These are phyloP conservation scores for Orbilia ellipsospora DNA, from an alignment of 2,329 filamentous ascomycete genomes.

Conservation along the genomic window DNA sequence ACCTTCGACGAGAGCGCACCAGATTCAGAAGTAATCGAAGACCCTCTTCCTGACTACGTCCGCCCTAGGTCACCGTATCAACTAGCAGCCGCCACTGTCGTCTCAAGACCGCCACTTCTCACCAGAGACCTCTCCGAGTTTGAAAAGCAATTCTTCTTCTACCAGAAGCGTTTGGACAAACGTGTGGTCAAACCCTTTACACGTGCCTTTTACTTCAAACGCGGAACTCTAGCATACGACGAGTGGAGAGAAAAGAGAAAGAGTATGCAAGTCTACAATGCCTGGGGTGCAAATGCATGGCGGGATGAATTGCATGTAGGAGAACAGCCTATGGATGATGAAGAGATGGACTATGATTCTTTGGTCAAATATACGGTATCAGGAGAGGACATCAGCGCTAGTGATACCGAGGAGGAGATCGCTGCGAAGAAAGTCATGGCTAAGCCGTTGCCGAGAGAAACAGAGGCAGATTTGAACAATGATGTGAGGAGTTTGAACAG, in stretches of 20 bases:
- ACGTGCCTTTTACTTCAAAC: constrained; percentile 93
- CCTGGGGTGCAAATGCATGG: constrained; percentile 72
- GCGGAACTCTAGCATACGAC: constrained; percentile 81
- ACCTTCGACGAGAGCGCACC: constrained; percentile 1
- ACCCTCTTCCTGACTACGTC: constrained; percentile 26
- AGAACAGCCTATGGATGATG: constrained; percentile 73
- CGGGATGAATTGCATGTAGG: constrained; percentile 89
- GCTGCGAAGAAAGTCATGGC: constrained; percentile 74
- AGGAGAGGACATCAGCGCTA: constrained; percentile 61
- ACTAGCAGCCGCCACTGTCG: constrained; percentile 76
- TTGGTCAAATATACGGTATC: constrained; percentile 64
- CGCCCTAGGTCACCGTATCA: constrained; percentile 62
- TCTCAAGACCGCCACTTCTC: constrained; percentile 87
- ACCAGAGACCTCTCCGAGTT: constrained; percentile 86
- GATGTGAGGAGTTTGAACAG: constrained; percentile 83
- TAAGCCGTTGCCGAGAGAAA: constrained; percentile 75
- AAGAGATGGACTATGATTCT: constrained; percentile 71
- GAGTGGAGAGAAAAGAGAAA: constrained; percentile 77
- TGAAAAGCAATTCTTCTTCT: constrained; percentile 93
- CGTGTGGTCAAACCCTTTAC: constrained; percentile 87
- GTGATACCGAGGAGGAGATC: constrained; percentile 60
- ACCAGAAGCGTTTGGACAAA: constrained; percentile 96
- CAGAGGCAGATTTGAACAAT: constrained; percentile 80
- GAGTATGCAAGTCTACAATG: constrained; percentile 56
- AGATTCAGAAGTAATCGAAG: constrained; percentile 16